Evolutionary conservation across 192 early-diverging fungal genomes (phyloP).

Genomic region (Obelidium mucronatum): DNA sequence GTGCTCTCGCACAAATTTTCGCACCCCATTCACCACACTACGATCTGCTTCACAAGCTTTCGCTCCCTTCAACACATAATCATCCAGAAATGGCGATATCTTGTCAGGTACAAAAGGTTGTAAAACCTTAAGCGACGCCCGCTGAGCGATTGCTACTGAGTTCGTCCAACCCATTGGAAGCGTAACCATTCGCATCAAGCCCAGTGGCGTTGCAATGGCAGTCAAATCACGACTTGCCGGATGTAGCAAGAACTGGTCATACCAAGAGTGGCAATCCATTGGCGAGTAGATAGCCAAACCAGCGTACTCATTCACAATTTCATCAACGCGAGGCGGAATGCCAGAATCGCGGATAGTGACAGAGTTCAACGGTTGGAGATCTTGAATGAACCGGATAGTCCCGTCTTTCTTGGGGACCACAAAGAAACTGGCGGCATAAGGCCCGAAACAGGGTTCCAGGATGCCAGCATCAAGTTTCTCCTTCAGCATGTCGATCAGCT

Average conservation of each 20-base stretch:
- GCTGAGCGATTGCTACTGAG: background rate
- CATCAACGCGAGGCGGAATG: background rate
- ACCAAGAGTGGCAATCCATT: constrained; percentile 5
- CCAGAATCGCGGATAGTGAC: constrained; percentile 11
- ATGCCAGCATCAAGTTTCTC: constrained; percentile 10
- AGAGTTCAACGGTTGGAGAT: background rate
- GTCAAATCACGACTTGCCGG: background rate
- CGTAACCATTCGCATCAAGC: background rate
- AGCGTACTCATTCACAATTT: background rate
- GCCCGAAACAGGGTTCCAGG: background rate
- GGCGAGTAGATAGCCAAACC: background rate
- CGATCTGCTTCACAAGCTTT: background rate
- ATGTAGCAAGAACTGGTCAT: background rate
- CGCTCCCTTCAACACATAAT: background rate
- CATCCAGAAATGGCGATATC: background rate
- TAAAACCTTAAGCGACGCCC: background rate
- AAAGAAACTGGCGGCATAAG: background rate
- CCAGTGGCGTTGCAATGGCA: constrained; percentile 1
- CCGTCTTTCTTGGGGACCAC: constrained; percentile 10
- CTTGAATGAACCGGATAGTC: background rate
- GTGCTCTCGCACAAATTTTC: background rate
- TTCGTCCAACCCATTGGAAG: constrained; percentile 5
- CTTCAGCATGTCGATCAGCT: background rate
- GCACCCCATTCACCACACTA: background rate
- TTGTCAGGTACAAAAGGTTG: background rate